phyloP scores from a whole-genome alignment of 2,329 filamentous ascomycete species.

The Epichloe aotearoae region DNA sequence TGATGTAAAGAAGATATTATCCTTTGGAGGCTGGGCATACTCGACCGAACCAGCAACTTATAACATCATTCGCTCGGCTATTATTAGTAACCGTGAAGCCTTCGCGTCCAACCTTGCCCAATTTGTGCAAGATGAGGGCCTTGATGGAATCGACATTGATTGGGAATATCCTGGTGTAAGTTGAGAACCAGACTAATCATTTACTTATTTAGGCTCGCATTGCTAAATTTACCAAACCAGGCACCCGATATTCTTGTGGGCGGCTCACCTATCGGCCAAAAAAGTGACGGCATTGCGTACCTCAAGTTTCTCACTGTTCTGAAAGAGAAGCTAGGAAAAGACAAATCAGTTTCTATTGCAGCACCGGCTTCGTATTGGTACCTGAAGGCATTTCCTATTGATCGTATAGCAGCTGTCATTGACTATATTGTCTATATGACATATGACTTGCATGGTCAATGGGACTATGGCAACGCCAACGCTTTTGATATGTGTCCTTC shows the following conservation, averaged over 20 bases:
- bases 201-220: too few species aligned
- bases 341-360: constrained; percentile 17
- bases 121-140: constrained; percentile 21
- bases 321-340: constrained; percentile 3
- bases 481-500: not conserved
- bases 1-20: constrained; percentile 14
- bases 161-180: constrained; percentile 26
- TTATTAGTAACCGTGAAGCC: constrained; percentile 17
- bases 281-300: not conserved
- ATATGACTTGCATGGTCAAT: constrained; percentile 19
- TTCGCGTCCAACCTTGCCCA: constrained; percentile 22
- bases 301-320: not conserved
- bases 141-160: constrained; percentile 27
- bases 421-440: constrained; percentile 24
- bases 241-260: too few species aligned
- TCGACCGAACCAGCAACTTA: constrained; percentile 12
- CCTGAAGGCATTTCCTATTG: constrained; percentile 18
- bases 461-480: constrained; percentile 11
- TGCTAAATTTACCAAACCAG: too few species aligned
- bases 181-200: not conserved
- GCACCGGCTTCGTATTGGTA: constrained; percentile 22
- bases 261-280: not conserved
- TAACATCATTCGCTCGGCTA: constrained; percentile 12
- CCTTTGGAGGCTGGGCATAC: constrained; percentile 17
- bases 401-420: constrained; percentile 11